Percentiles rank a stretch among this genome's conserved stretches.
Evolutionary conservation across 2,329 filamentous ascomycete species (phyloP).

Genomic region (Microcyclosporella mali): DNA sequence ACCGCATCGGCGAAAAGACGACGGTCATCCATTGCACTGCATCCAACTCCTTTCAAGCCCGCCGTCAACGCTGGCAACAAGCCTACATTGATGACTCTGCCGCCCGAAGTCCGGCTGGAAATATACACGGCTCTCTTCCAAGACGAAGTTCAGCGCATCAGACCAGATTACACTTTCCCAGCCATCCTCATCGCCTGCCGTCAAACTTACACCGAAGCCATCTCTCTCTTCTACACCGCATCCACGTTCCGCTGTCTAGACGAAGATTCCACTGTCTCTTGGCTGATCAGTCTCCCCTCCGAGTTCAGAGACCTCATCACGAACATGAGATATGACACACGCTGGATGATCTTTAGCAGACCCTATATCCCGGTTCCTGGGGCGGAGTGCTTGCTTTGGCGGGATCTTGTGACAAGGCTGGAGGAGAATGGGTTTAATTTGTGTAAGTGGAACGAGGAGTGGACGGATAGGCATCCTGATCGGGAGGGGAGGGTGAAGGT

Average conservation of each 20-base stretch:
- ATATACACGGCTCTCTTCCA: conserved; percentile 16
- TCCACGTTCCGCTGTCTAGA: conserved; percentile 17
- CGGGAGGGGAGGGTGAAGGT: conserved; percentile 15
- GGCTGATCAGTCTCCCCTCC: conserved; percentile 9
- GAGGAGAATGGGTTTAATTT: conserved; percentile 8
- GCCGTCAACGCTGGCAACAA: neutral
- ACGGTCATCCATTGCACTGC: neutral
- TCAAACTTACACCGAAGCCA: conserved; percentile 11
- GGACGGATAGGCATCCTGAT: conserved; percentile 1
- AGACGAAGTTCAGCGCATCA: conserved; percentile 9
- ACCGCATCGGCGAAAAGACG: neutral
- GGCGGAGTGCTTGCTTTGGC: conserved; percentile 11
- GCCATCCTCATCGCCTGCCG: conserved; percentile 10
- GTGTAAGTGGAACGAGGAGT: neutral
- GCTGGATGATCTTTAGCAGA: conserved; percentile 16
- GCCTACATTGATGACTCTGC: conserved; percentile 7
- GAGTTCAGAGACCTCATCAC: conserved; percentile 5
- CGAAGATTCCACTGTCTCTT: conserved; percentile 10
- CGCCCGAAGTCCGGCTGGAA: conserved; percentile 16
- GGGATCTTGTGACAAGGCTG: conserved; percentile 9
- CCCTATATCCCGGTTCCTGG: conserved; percentile 16
- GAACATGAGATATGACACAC: conserved; percentile 16
- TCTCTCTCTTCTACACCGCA: neutral
- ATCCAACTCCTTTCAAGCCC: neutral
- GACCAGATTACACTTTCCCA: conserved; percentile 14